Conservation (phyloP, 805 yeast species). For the Brettanomyces nanus region DNA sequence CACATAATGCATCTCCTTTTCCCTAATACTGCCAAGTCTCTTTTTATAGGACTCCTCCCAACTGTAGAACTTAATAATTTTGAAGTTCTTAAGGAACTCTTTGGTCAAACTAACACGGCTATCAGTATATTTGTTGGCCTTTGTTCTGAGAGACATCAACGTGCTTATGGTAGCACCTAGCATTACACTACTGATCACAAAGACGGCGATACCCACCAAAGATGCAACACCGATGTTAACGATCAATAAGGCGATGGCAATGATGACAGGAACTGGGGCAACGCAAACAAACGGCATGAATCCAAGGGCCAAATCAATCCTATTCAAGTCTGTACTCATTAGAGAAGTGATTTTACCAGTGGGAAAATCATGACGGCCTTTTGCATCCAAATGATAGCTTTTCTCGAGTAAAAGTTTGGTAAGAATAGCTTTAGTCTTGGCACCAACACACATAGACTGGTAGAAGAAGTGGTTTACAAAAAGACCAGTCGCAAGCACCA, state of each 20-base stretch:
- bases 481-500: slow-evolving; percentile 43
- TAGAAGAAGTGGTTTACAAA: slow-evolving; percentile 57
- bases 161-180: slow-evolving; percentile 39
- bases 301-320: slow-evolving; percentile 68
- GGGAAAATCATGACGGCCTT: slow-evolving; percentile 55
- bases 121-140: slow-evolving; percentile 62
- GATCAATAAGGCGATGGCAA: slow-evolving; percentile 58
- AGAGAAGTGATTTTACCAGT: slow-evolving; percentile 68
- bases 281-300: slow-evolving; percentile 58
- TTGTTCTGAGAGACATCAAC: slow-evolving; percentile 46
- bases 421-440: slow-evolving; percentile 58
- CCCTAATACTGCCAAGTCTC: slow-evolving; percentile 47
- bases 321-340: slow-evolving; percentile 72
- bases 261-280: slow-evolving; percentile 54
- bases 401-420: slow-evolving; percentile 63
- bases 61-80: slow-evolving; percentile 76
- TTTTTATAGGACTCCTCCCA: slow-evolving; percentile 79
- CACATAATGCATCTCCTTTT: slow-evolving; percentile 51
- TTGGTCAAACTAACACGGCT: slow-evolving; percentile 66
- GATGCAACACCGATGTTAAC: slow-evolving; percentile 66
- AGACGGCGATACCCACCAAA: slow-evolving; percentile 59
- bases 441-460: slow-evolving; percentile 54
- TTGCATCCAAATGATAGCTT: slow-evolving; percentile 51
- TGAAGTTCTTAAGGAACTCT: slow-evolving; percentile 72
- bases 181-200: slow-evolving; percentile 38